Evolutionary conservation across 1,284 basidiomycete species (phyloP).

Genomic region (Stygiomarasmius scandens): DNA sequence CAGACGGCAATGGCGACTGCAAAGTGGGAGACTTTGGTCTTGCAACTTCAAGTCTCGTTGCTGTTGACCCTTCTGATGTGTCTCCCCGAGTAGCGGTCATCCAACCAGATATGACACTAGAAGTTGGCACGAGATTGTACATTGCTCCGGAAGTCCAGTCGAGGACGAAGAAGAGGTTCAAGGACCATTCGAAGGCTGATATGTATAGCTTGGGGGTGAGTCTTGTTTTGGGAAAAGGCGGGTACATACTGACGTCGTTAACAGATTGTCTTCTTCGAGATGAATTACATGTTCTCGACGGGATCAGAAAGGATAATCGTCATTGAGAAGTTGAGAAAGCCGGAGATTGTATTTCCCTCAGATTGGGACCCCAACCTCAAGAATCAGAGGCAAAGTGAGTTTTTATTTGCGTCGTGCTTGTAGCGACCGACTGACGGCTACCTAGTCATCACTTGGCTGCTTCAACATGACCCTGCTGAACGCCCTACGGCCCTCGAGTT

Average conservation of each 20-base stretch:
- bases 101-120: conserved; percentile 76
- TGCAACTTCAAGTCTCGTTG: conserved; percentile 81
- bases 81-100: conserved; percentile 45
- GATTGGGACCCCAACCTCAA: conserved; percentile 72
- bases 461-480: conserved; percentile 83
- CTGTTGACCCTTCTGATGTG: conserved; percentile 70
- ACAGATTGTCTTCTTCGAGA: conserved; percentile 96
- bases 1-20: conserved; percentile 81
- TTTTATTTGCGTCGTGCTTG: neutral
- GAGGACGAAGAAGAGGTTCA: conserved; percentile 59
- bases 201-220: conserved; percentile 91
- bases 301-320: conserved; percentile 86
- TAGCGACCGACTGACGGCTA: conserved; percentile 14
- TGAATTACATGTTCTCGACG: conserved; percentile 91
- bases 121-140: conserved; percentile 92
- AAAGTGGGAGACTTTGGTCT: conserved; percentile 97
- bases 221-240: conserved; percentile 13
- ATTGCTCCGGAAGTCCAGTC: conserved; percentile 89
- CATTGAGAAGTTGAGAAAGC: conserved; percentile 76
- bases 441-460: conserved; percentile 77
- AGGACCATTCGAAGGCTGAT: conserved; percentile 86
- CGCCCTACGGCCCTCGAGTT: conserved; percentile 87
- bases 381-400: conserved; percentile 69
- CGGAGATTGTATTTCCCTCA: conserved; percentile 73
- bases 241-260: neutral